Base-by-base conservation (phyloP, 257 asterid genomes). In the Eustoma russellianum region DNA sequence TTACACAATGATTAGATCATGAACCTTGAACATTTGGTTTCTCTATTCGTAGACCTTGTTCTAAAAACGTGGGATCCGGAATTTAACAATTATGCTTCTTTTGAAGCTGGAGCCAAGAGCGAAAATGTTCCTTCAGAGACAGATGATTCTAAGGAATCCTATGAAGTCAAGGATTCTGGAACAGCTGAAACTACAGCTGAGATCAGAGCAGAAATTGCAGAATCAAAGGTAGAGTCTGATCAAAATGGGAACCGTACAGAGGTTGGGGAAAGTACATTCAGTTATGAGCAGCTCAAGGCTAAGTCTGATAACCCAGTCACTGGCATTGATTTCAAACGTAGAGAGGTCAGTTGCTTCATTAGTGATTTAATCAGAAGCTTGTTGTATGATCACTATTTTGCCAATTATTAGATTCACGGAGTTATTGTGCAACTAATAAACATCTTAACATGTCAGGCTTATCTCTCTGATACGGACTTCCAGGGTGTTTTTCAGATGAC, bases 401-500 rank as follows among this genome's bases (percentile, higher is more conserved):
- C 18, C 16, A 13, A 16, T 3, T 0, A 9, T 51, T 11, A 35
- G 9, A 6, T 28, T 5, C 6, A 52, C 9, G 40, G 28, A 33
- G 15, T 38, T 7, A 44, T 49, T 30, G 33, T 55, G 19, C 49
- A 47, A 47, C 62, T 53, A 43, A 48, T 41, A 59, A 57, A 41
- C n/a, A 46, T 70, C 28, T 46, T 57, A 19, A 52, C 63, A 52
- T 62, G 67, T 65, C 83, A 92, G 98, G 94, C 94, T 41, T 88
- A 92, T 73, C 98, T 92, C 50, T 77, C 90, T 17, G 88, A 81
- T 14, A 95, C 79, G 64, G 99, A 92, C 57, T 92, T 92, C 69
- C 54, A 71, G 60, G 74, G 79, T 19, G 71, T 86, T 5, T 61
- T 90, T 30, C 84, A 69, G 57, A 79, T 83, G 96, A 28, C 83